These are phyloP conservation scores for Leccinum uliginosum DNA, from an alignment of 768 basidiomycete species.

Conservation along the genomic window DNA sequence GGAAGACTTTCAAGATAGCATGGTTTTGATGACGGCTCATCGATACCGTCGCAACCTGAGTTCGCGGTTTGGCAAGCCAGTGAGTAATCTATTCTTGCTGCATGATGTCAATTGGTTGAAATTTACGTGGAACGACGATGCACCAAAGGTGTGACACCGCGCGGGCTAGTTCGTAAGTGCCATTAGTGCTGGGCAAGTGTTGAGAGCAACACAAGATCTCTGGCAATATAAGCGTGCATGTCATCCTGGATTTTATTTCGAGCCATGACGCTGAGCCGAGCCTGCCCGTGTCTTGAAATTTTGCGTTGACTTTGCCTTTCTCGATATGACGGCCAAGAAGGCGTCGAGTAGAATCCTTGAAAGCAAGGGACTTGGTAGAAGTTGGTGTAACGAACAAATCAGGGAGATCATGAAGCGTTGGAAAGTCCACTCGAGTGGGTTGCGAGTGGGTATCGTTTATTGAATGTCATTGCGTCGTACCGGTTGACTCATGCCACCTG, in stretches of 20 bases:
- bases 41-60: background rate
- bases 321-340: conserved; percentile 80
- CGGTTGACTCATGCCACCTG: background rate
- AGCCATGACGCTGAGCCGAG: conserved; percentile 34
- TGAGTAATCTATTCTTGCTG: background rate
- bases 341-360: conserved; percentile 58
- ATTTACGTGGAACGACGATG: background rate
- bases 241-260: background rate
- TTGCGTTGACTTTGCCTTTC: conserved; percentile 90
- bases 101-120: background rate
- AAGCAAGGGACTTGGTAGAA: conserved; percentile 24
- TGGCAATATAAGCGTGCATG: conserved; percentile 83
- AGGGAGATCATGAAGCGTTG: background rate
- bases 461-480: background rate
- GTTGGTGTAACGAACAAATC: background rate
- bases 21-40: background rate
- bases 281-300: conserved; percentile 43
- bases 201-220: conserved; percentile 79
- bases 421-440: too few species aligned
- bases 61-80: background rate
- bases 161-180: conserved; percentile 48
- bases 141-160: background rate
- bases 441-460: too few species aligned
- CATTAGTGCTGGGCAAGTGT: conserved; percentile 70
- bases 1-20: background rate